Percentiles rank a stretch among this genome's conserved stretches.
These are phyloP conservation scores for Neonothopanus nambi DNA, from an alignment of 1,284 basidiomycete species.

Conservation along the genomic window DNA sequence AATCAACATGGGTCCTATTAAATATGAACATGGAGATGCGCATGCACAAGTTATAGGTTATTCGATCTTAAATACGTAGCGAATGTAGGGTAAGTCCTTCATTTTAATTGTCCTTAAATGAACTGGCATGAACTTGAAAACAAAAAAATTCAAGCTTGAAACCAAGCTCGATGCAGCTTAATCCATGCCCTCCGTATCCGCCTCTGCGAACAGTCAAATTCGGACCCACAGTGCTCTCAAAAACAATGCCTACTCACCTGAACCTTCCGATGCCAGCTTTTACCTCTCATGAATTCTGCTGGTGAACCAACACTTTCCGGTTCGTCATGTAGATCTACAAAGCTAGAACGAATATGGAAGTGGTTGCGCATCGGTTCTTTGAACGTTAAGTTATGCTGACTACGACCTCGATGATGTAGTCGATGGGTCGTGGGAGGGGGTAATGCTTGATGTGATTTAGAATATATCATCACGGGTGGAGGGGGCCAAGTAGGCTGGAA, in stretches of 20 bases:
- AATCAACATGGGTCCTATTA: neutral
- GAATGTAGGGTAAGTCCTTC: too few relatives aligned
- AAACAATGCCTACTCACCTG: neutral
- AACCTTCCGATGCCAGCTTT: neutral
- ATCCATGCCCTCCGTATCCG: too few relatives aligned
- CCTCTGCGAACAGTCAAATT: too few relatives aligned
- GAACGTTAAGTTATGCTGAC: too few relatives aligned
- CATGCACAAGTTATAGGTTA: too few relatives aligned
- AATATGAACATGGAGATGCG: neutral
- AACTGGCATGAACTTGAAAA: too few relatives aligned
- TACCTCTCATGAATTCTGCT: neutral
- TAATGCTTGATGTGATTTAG: neutral
- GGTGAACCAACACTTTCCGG: neutral
- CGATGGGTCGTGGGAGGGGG: neutral
- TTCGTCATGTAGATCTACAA: conserved; percentile 7
- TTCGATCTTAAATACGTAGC: too few relatives aligned
- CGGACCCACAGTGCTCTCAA: too few relatives aligned
- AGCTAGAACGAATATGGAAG: conserved; percentile 1
- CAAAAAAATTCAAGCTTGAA: too few relatives aligned
- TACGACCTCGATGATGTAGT: too few relatives aligned
- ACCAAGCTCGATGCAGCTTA: too few relatives aligned
- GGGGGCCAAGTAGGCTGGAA: neutral
- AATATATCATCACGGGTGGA: neutral
- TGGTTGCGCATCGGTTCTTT: neutral
- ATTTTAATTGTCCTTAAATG: too few relatives aligned